Base-by-base conservation (phyloP, 1,284 basidiomycete genomes). In the Naganishia sp. region DNA sequence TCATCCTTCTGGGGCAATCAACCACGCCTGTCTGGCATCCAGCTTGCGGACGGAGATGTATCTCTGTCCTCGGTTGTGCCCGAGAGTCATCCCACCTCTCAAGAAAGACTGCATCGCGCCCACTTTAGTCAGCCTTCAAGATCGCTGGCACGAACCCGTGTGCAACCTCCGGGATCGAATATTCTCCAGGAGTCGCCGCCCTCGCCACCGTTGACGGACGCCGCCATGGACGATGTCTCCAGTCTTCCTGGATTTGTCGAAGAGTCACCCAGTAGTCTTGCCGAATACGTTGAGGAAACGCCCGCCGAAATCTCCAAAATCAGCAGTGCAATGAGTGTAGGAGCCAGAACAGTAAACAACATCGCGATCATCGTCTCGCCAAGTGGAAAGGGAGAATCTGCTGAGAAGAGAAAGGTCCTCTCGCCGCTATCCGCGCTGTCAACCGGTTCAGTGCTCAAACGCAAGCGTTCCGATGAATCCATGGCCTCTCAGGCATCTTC, bases 1-100 rank as follows among this genome's bases (percentile, higher is more conserved):
- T 66, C 65, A 3, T 66, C 65, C 9, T 66, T 66, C 50, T 66
- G 56, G 50, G 65, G 65, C 7, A 59, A 59, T 46, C 65, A 57
- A 25, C 56, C 50, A 10, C 48, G 28, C 18, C 15, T 45, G 36
- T 55, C 53, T 18, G 44, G 25, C 16, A 45, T 48, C 1, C 50
- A 55, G 21, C 52, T 55, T 44, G 46, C 21, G 36, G 5, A 25
- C 13, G 49, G 54, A n/a, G 31, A 23, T 16, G 50, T 55, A 28
- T 48, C 53, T 3, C 13, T 31, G n/a, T 45, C 61, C 5, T 54
- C 44, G 39, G 39, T 42, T 2, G 50, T 45, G 11, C 49, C 61
- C n/a, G 53, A 63, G 2, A 63, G 50, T 33, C 50, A 45, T 15
- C 50, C 53, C 2, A 23, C 44, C 49, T 42, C 61, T 25, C 61